Base-by-base conservation (phyloP, 192 early-diverging fungal species). In the Coemansia sp. region DNA sequence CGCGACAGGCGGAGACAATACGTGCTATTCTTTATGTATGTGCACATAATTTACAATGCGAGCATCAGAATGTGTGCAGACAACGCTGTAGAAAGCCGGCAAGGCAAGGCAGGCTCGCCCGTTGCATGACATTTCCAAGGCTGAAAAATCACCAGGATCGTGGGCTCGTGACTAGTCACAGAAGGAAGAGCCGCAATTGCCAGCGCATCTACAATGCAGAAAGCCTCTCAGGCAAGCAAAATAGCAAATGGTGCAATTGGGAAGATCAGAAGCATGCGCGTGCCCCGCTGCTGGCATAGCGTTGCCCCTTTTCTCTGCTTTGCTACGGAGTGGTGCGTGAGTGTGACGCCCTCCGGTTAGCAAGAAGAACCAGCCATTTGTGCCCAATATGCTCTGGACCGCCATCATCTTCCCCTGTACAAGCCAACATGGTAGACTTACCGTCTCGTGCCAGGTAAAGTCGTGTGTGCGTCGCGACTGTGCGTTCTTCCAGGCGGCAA, bases 401-500 rank as follows among this genome's bases (percentile, higher is more conserved):
- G 41, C 4, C 41, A 6, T 32, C 0, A 7, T 32, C 32, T 32
- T 32, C 32, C 32, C 32, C n/a, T 45, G 14, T 45, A n/a, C n/a
- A n/a, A 17, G 54, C 11, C 1, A 14, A 35, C 23, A 4, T 25
- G 8, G 37, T 4, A 48, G 43, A 64, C 76, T 72, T 81, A 81
- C 78, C 7, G 72, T 81, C 68, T 81, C 78, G n/a, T 81, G 78
- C 78, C 78, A 81, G 43, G 68, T 65, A 81, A 81, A 81, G 60
- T 67, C 69, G 38, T 66, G 61, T 14, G 59, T 61, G 25, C 59
- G 35, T 12, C 49, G 68, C 23, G 69, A 23, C 55, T 59, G 58
- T 21, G 78, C 63, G 67, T 41, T 61, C 59, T 60, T 62, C 78
- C 78, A 81, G 29, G 78, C 69, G 25, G 55, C 62, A 51, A 81